A percentile compares a stretch with the other conserved stretches of the same genome.
phyloP scores from a whole-genome alignment of 2,329 filamentous ascomycete species.

The Colletotrichum orbiculare region DNA sequence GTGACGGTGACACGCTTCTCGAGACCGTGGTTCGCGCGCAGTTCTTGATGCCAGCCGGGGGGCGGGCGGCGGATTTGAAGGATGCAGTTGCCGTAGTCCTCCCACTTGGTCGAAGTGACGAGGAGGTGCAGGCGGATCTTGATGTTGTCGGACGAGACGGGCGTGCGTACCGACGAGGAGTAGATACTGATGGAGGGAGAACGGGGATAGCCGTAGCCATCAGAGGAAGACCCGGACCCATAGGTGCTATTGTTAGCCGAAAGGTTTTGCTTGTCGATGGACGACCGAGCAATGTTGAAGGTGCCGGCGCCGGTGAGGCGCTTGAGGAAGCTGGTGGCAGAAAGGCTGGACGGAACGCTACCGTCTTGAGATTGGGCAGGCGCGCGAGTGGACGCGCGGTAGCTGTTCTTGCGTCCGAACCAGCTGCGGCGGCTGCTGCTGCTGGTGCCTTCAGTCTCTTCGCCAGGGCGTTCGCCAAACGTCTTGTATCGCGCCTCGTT shows the following conservation, averaged over 20 bases:
- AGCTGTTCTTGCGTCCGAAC: conserved; percentile 74
- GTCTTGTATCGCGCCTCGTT: conserved; percentile 77
- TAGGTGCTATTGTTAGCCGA: conserved; percentile 70
- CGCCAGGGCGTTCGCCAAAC: conserved; percentile 69
- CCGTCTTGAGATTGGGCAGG: conserved; percentile 77
- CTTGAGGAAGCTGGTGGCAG: conserved; percentile 81
- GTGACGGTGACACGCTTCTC: conserved; percentile 89
- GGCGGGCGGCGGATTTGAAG: conserved; percentile 85
- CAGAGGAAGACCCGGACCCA: conserved; percentile 65
- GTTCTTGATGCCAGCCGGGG: conserved; percentile 67
- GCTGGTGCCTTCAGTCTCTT: conserved; percentile 59
- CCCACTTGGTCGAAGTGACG: conserved; percentile 83
- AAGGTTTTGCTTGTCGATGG: conserved; percentile 68
- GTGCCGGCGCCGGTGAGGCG: conserved; percentile 76
- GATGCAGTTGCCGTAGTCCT: conserved; percentile 86
- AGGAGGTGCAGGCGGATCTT: conserved; percentile 89
- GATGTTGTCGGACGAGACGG: conserved; percentile 79
- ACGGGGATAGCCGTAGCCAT: conserved; percentile 59
- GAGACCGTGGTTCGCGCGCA: conserved; percentile 70
- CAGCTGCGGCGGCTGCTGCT: conserved; percentile 63
- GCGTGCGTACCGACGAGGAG: conserved; percentile 60
- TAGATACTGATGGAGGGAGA: conserved; percentile 69
- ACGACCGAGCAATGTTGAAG: conserved; percentile 87
- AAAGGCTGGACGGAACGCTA: conserved; percentile 70
- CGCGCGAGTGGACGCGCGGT: conserved; percentile 70